Evolutionary conservation across 129 eudicot genomes (phyloP), one percentile per base, ranked within the genome.

Genomic region (Lactuca sativa): DNA sequence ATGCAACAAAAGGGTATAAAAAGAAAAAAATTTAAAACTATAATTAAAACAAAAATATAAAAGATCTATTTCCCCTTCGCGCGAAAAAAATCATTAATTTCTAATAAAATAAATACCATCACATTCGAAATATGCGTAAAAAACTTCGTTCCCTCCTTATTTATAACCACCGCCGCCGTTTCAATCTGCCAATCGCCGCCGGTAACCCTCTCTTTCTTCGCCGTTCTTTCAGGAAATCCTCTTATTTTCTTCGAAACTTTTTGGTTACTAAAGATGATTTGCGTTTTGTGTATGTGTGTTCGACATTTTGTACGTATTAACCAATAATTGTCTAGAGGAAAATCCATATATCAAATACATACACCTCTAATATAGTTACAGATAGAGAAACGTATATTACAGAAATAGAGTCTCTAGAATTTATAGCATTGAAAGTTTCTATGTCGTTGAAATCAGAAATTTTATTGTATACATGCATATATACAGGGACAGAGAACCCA

Each of bases 331-430:
- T 73, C 36, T 63, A 71, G 67, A 71, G 67, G 59, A 71, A 47
- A 62, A 36, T 43, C 54, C 64, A 53, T 64, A 66, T 47, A 66
- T 65, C 67, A 66, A 44, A 74, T 68, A 31, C 75, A 60, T 37
- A 69, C 64, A 69, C 70, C 69, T 76, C 70, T 69, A 75, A 76
- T 52, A 38, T 67, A 67, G 53, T 4, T 59, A 75, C 67, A 67
- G 47, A 67, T 67, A 36, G 33, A 59, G 31, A 66, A 67, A 59
- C 14, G 10, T 59, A 67, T 75, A 25, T 60, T 47, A 25, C 37
- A 60, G 10, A 75, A 47, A 55, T 4, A 47, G 52, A 47, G 52
- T 47, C 52, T 37, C 49, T 61, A 14, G 30, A 61, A 36, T 61
- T 61, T 61, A 7, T 37, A 61, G 49, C 66, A 47, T 33, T 41